Percentiles rank a stretch among this genome's conserved stretches.
Conservation (phyloP, 2,329 filamentous ascomycete species). For the Byssochlamys sp. region DNA sequence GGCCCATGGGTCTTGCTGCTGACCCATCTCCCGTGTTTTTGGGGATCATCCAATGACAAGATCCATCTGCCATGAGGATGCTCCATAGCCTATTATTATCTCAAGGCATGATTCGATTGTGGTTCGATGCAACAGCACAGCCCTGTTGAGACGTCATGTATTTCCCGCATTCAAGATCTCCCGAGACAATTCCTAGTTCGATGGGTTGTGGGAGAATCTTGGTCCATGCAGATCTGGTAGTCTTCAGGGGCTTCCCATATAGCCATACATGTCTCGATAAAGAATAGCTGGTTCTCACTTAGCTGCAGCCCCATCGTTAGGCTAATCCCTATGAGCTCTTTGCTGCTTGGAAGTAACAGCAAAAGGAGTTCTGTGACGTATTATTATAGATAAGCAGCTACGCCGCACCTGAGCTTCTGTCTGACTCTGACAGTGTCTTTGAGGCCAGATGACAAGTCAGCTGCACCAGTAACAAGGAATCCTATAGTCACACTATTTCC, state of each 20-base stretch:
- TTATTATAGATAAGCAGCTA: no score
- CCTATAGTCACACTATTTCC: no score
- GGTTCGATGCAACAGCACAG: background rate
- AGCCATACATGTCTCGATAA: background rate
- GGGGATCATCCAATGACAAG: background rate
- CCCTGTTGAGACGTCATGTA: background rate
- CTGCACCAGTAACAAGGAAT: no score
- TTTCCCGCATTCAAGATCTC: background rate
- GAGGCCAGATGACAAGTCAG: no score
- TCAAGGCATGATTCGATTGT: background rate
- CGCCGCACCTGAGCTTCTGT: no score
- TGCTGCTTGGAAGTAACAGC: background rate
- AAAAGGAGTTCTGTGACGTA: background rate
- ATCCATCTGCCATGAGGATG: background rate
- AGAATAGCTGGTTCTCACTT: background rate
- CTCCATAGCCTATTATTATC: background rate
- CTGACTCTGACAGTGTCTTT: no score
- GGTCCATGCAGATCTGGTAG: background rate
- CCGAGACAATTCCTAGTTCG: background rate
- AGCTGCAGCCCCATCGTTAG: background rate
- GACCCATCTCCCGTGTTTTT: background rate
- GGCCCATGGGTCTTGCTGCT: background rate
- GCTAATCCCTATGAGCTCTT: background rate
- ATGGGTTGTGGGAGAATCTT: background rate
- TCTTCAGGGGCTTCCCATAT: background rate